phyloP scores from a whole-genome alignment of 805 yeast species.

The Metschnikowia colocasiae region DNA sequence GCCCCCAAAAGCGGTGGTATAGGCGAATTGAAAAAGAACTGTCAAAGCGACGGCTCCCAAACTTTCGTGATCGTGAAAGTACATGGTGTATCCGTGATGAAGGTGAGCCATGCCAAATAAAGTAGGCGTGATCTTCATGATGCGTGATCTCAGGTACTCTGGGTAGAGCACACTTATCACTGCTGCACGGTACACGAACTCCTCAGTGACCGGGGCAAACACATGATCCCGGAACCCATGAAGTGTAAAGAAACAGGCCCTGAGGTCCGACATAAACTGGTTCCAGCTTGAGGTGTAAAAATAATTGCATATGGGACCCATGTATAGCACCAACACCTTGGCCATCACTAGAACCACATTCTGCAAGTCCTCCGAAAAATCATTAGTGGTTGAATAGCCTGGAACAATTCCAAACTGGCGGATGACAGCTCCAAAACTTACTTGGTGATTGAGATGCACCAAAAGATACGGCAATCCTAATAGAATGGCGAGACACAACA shows the following conservation, averaged over 20 bases:
- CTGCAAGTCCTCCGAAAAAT: constrained; percentile 11
- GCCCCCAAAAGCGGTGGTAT: constrained; percentile 71
- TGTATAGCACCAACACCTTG: constrained; percentile 17
- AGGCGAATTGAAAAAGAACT: constrained; percentile 51
- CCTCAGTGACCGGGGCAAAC: constrained; percentile 78
- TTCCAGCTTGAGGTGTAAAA: constrained; percentile 2
- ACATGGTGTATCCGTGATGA: constrained; percentile 62
- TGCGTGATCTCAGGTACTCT: not conserved
- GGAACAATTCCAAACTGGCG: constrained; percentile 34
- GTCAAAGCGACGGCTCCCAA: constrained; percentile 29
- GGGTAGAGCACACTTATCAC: constrained; percentile 27
- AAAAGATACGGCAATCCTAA: constrained; percentile 26
- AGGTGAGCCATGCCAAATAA: constrained; percentile 76
- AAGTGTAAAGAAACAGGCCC: constrained; percentile 23
- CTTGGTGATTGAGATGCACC: constrained; percentile 10
- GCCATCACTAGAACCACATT: constrained; percentile 12
- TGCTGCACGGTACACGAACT: constrained; percentile 59
- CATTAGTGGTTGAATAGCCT: constrained; percentile 21
- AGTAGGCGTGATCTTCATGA: constrained; percentile 39
- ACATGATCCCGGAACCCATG: constrained; percentile 54
- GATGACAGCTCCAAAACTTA: constrained; percentile 9
- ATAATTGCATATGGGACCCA: constrained; percentile 21
- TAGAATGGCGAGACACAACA: constrained; percentile 28
- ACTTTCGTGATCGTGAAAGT: constrained; percentile 23
- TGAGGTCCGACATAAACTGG: constrained; percentile 17